phyloP scores from a whole-genome alignment of 1,139 yeast species.

The Scheffersomyces stambukii region DNA sequence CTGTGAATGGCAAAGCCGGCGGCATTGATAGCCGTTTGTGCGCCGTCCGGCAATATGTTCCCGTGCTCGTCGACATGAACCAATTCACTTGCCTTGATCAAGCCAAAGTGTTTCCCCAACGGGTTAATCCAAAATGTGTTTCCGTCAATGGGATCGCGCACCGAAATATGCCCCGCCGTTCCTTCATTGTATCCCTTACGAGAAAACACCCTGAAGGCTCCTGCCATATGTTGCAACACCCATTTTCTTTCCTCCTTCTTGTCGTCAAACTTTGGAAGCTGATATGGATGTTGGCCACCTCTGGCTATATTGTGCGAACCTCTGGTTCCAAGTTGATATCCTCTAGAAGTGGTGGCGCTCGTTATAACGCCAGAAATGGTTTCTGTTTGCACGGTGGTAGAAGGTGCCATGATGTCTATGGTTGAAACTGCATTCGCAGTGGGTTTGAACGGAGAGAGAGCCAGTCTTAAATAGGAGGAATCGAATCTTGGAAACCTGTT shows the following conservation, averaged over 20 bases:
- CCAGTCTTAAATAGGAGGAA: background rate
- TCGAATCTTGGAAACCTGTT: no score
- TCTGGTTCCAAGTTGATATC: constrained; percentile 41
- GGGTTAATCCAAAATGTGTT: constrained; percentile 78
- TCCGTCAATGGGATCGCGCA: constrained; percentile 72
- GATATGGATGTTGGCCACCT: constrained; percentile 47
- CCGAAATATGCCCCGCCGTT: constrained; percentile 75
- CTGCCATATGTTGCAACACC: constrained; percentile 75
- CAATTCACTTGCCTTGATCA: constrained; percentile 68
- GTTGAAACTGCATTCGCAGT: background rate
- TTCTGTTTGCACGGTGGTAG: constrained; percentile 3
- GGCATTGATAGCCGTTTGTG: constrained; percentile 62
- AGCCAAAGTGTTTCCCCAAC: constrained; percentile 65
- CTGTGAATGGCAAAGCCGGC: constrained; percentile 83
- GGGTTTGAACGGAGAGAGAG: background rate
- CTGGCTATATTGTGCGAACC: constrained; percentile 50
- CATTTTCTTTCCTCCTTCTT: constrained; percentile 53
- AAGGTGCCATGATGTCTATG: constrained; percentile 6
- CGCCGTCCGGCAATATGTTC: constrained; percentile 61
- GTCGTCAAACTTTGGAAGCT: constrained; percentile 49
- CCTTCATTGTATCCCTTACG: constrained; percentile 75
- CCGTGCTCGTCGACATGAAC: constrained; percentile 75
- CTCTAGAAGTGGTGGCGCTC: constrained; percentile 32
- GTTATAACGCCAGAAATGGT: constrained; percentile 2
- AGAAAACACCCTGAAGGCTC: constrained; percentile 74